These are phyloP conservation scores for Candida morakotiae DNA, from an alignment of 805 yeast species.

Conservation along the genomic window DNA sequence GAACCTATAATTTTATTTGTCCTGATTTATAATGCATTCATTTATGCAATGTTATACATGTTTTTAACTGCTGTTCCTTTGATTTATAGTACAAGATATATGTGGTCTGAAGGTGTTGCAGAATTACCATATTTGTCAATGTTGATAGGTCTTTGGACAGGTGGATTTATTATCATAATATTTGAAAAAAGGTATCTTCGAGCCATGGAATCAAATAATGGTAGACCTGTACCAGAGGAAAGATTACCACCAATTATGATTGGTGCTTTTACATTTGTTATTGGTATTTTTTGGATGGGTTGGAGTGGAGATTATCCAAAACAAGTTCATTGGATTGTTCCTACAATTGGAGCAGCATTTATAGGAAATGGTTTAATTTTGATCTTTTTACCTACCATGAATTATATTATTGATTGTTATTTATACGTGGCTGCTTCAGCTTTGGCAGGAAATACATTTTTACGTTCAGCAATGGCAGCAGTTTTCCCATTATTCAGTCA, in stretches of 20 bases:
- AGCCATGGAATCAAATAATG: slow-evolving; percentile 48
- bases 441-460: slow-evolving; percentile 58
- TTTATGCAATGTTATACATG: slow-evolving; percentile 45
- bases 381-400: slow-evolving; percentile 56
- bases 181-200: slow-evolving; percentile 53
- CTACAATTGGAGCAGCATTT: slow-evolving; percentile 42
- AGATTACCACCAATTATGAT: slow-evolving; percentile 74
- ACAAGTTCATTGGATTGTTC: slow-evolving; percentile 73
- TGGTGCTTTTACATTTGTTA: slow-evolving; percentile 68
- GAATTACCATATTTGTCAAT: slow-evolving; percentile 79
- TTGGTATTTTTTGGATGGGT: slow-evolving; percentile 80
- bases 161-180: slow-evolving; percentile 49
- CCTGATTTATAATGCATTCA: slow-evolving; percentile 45
- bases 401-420: slow-evolving; percentile 59
- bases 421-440: slow-evolving; percentile 59
- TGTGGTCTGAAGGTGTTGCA: slow-evolving; percentile 55
- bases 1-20: slow-evolving; percentile 42
- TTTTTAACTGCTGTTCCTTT: slow-evolving; percentile 42
- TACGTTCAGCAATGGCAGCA: slow-evolving; percentile 57
- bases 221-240: slow-evolving; percentile 68
- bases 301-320: slow-evolving; percentile 82
- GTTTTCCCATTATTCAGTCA: slow-evolving; percentile 57
- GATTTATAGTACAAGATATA: slow-evolving; percentile 53
- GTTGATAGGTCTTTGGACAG: slow-evolving; percentile 62
- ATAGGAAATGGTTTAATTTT: slow-evolving; percentile 46